phyloP scores from a whole-genome alignment of 805 yeast genomes.

The Candida hungchunana region DNA sequence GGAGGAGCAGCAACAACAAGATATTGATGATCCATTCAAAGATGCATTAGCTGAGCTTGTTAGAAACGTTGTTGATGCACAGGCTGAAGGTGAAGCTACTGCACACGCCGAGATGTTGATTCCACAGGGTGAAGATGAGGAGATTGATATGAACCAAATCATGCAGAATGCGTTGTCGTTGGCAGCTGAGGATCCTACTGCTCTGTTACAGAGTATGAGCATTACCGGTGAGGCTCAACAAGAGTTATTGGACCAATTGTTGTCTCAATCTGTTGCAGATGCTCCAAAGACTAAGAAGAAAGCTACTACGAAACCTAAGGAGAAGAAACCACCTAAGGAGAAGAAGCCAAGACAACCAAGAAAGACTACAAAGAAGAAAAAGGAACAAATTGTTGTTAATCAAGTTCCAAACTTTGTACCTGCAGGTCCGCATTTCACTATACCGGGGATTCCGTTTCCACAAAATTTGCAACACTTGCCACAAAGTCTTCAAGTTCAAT shows the following conservation, averaged over 20 bases:
- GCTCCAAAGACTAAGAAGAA: constrained; percentile 16
- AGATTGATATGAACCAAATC: constrained; percentile 65
- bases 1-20: constrained; percentile 5
- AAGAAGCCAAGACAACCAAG: constrained; percentile 28
- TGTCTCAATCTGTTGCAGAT: constrained; percentile 24
- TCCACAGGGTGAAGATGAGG: constrained; percentile 32
- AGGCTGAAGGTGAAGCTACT: constrained; percentile 15
- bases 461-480: constrained; percentile 22
- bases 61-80: constrained; percentile 46
- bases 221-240: constrained; percentile 17
- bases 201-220: constrained; percentile 35
- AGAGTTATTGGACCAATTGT: constrained; percentile 19
- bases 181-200: constrained; percentile 63
- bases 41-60: constrained; percentile 55
- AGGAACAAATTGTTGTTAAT: constrained; percentile 19
- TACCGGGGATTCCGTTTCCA: constrained; percentile 20
- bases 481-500: constrained; percentile 22
- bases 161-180: constrained; percentile 72
- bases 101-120: background rate
- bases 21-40: constrained; percentile 36
- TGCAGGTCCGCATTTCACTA: constrained; percentile 14
- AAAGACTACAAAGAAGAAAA: constrained; percentile 26
- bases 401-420: constrained; percentile 24
- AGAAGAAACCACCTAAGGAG: constrained; percentile 23
- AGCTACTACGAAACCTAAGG: constrained; percentile 17